Evolutionary conservation across 495 filamentous ascomycete genomes (phyloP).

Genomic region (Aspergillus sclerotioniger): DNA sequence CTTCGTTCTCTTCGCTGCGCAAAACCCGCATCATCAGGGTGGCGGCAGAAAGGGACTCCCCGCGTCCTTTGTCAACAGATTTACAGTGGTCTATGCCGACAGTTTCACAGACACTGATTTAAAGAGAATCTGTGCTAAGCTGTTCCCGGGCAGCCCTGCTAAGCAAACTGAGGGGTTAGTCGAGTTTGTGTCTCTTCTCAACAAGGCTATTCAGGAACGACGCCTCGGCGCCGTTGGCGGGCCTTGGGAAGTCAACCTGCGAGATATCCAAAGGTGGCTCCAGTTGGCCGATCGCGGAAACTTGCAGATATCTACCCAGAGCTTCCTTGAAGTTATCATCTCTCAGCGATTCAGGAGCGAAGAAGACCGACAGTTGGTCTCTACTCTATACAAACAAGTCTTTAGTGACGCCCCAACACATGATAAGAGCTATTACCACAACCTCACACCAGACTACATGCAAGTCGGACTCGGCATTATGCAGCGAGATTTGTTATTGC

Average conservation of each 20-base stretch:
- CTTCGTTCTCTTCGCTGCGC: conserved; percentile 91
- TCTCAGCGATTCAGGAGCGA: conserved; percentile 79
- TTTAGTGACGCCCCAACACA: conserved; percentile 42
- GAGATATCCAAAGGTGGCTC: conserved; percentile 89
- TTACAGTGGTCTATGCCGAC: conserved; percentile 96
- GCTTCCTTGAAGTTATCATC: conserved; percentile 81
- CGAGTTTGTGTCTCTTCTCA: conserved; percentile 76
- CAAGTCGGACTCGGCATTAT: conserved; percentile 81
- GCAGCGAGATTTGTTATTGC: conserved; percentile 53
- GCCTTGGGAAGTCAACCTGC: conserved; percentile 96
- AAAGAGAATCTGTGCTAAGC: conserved; percentile 71
- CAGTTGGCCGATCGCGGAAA: conserved; percentile 56
- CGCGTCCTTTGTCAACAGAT: conserved; percentile 94
- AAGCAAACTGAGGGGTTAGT: conserved; percentile 62
- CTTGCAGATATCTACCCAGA: conserved; percentile 54
- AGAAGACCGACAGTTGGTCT: conserved; percentile 62
- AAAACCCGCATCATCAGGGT: conserved; percentile 97
- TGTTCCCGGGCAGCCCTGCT: conserved; percentile 62
- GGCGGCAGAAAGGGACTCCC: conserved; percentile 94
- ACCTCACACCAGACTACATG: conserved; percentile 62
- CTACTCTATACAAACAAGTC: conserved; percentile 58
- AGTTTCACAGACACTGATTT: conserved; percentile 79
- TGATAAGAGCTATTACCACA: conserved; percentile 55
- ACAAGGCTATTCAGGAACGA: conserved; percentile 63
- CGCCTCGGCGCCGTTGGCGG: conserved; percentile 75